Conservation (phyloP, 208 protist species). For the Leishmania guyanensis region DNA sequence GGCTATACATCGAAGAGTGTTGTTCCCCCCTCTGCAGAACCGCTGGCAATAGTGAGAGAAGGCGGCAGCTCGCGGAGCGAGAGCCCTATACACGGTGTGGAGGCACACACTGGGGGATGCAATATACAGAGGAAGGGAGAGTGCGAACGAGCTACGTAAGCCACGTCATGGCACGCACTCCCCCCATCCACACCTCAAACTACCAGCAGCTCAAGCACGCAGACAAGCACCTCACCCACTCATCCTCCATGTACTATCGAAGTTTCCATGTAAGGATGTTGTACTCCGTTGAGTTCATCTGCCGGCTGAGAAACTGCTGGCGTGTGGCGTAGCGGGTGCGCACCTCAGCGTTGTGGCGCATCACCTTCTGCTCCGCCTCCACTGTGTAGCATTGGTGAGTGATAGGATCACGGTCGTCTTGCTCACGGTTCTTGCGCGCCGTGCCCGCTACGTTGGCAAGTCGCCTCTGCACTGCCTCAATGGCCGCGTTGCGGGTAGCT, state of each 20-base stretch:
- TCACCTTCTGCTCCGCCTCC: conserved; percentile 30
- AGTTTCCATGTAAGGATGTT: conserved; percentile 67
- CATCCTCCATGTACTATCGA: not conserved
- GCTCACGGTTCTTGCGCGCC: conserved; percentile 45
- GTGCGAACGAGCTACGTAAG: not conserved
- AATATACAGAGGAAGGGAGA: not conserved
- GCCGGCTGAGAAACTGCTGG: conserved; percentile 29
- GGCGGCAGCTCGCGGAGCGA: not conserved
- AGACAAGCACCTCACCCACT: not conserved
- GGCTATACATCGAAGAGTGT: conserved; percentile 4
- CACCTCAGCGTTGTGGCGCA: conserved; percentile 26
- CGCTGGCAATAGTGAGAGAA: not conserved
- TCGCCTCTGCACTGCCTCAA: conserved; percentile 27
- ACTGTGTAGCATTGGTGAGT: conserved; percentile 56
- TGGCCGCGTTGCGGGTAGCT: conserved; percentile 36
- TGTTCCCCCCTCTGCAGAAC: not conserved
- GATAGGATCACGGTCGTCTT: conserved; percentile 59
- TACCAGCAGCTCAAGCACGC: not conserved
- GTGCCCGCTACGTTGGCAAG: conserved; percentile 31
- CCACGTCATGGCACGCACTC: not conserved
- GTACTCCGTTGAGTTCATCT: conserved; percentile 46
- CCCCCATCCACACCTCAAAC: not conserved
- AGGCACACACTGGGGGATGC: not conserved
- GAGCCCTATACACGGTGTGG: not conserved
- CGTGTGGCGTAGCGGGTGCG: conserved; percentile 41